Evolutionary conservation across 495 filamentous ascomycete genomes (phyloP), one percentile per base, ranked within the genome.

Genomic region (Poronia punctata): DNA sequence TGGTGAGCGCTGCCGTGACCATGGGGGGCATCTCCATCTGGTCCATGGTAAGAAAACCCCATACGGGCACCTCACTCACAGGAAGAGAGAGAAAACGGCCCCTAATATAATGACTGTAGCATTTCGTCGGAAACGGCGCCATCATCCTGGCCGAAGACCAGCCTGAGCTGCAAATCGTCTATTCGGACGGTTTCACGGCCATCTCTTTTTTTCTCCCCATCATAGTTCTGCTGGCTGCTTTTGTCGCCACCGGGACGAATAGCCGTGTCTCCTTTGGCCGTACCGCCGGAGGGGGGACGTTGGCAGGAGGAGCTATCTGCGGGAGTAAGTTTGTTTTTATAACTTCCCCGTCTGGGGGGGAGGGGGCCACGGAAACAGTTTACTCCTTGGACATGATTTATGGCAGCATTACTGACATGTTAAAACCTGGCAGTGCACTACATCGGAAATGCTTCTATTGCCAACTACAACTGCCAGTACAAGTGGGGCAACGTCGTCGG

Each of bases 351-450:
- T n/a, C n/a, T n/a, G n/a, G n/a, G n/a, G n/a, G n/a, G n/a, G n/a
- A n/a, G n/a, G n/a, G n/a, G n/a, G n/a, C n/a, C n/a, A n/a, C n/a
- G n/a, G n/a, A n/a, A n/a, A n/a, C n/a, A n/a, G n/a, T n/a, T n/a
- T n/a, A n/a, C n/a, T n/a, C n/a, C n/a, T n/a, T n/a, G n/a, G n/a
- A n/a, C n/a, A n/a, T n/a, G n/a, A n/a, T n/a, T n/a, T n/a, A n/a
- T n/a, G n/a, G n/a, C n/a, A n/a, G n/a, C n/a, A n/a, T n/a, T n/a
- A n/a, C n/a, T n/a, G n/a, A n/a, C n/a, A n/a, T n/a, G n/a, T n/a
- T n/a, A n/a, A n/a, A n/a, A n/a, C n/a, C n/a, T n/a, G n/a, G n/a
- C 1, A 40, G 38, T 95, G 89, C 86, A 95, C 56, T 95, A 94
- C 49, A 64, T 93, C 30, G 86, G 86, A 18, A 85, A 93, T 52